Evolutionary conservation across 202 grass and related monocot genomes (phyloP), one percentile per base, ranked within the genome.

Genomic region (Digitaria exilis): DNA sequence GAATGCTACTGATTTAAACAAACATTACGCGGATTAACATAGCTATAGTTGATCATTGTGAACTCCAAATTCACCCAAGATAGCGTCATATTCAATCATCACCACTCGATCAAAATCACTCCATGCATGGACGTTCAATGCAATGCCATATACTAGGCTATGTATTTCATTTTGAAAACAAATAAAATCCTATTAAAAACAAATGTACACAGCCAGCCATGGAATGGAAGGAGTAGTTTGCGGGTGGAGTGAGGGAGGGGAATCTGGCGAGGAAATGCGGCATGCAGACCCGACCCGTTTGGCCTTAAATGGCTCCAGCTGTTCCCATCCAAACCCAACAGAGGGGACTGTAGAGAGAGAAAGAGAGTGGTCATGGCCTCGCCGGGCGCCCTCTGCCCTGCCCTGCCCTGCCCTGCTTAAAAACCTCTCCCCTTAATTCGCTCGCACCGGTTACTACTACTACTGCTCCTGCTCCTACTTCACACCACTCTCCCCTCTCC

Each of bases 251-350:
- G 58, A 7, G 59, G 83, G 28, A 56, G 34, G 48, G 46, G 31
- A 65, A 50, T 51, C 29, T 79, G 55, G 25, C 17, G 42, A 69
- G 13, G 79, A 45, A 41, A 25, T 59, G 73, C 73, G 16, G 62
- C 62, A 67, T 61, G 64, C 34, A 63, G 73, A 91, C 82, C 89
- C 85, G 89, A 88, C 89, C 85, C 85, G 77, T 30, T 88, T 72
- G 79, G 75, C 80, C 84, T 80, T 94, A 89, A 94, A 91, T 94
- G 75, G 83, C 92, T 85, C 92, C 89, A 87, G 92, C 86, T 94
- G 89, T 91, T 73, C 72, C 80, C 87, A 85, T 80, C 89, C 76
- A 79, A 86, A 82, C 92, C 85, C 86, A 86, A 59, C 81, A 87
- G 62, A 81, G 84, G 28, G 34, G 34, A 76, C 76, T 86, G 82